phyloP scores from a whole-genome alignment of 352 stramenopile species.

The Elongisporangium undulatum region DNA sequence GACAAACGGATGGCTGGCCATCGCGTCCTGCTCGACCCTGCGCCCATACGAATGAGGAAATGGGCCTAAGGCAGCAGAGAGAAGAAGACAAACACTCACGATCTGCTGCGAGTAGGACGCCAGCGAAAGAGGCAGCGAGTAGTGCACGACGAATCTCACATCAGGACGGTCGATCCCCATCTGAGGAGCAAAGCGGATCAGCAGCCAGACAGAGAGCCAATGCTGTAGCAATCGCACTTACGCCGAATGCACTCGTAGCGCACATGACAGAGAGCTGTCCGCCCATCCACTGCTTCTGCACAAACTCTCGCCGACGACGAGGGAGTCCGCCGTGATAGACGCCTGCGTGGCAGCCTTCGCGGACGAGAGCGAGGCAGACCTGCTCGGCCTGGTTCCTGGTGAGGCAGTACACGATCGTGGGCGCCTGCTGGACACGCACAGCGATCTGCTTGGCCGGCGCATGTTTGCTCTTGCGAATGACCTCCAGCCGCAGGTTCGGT shows the following conservation, averaged over 20 bases:
- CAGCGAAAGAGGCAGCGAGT: constrained; percentile 62
- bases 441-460: constrained; percentile 25
- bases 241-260: constrained; percentile 73
- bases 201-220: constrained; percentile 1
- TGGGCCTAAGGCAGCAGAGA: background rate
- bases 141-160: constrained; percentile 72
- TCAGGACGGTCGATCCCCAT: constrained; percentile 79
- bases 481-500: constrained; percentile 54
- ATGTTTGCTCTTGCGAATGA: constrained; percentile 36
- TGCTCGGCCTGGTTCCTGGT: constrained; percentile 67
- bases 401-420: constrained; percentile 74
- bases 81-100: constrained; percentile 19
- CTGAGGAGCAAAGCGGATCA: constrained; percentile 20
- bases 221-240: constrained; percentile 11
- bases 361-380: constrained; percentile 45
- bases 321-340: constrained; percentile 71
- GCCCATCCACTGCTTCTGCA: constrained; percentile 78
- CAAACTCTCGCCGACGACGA: constrained; percentile 53
- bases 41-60: background rate
- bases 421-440: constrained; percentile 15
- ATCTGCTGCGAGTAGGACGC: constrained; percentile 77
- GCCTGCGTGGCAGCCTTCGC: constrained; percentile 41
- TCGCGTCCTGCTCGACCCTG: constrained; percentile 70
- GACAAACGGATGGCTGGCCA: constrained; percentile 38
- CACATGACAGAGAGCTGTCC: constrained; percentile 69